phyloP scores from a whole-genome alignment of 441 rosid species.

The Cnidoscolus chayamansa region DNA sequence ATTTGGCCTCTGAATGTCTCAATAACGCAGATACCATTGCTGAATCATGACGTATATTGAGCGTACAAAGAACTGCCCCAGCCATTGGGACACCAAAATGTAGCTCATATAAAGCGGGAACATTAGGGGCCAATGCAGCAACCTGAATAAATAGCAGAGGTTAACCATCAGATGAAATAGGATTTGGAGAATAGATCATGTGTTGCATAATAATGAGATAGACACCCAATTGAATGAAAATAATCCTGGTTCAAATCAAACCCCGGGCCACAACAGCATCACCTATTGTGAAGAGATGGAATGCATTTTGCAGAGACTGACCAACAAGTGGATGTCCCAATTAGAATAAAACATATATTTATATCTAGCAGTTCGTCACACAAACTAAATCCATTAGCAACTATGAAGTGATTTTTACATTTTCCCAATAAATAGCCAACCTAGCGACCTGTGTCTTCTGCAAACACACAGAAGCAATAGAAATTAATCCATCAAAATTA shows the following conservation, averaged over 20 bases:
- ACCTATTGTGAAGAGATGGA: neutral
- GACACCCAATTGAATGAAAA: neutral
- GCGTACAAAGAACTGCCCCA: constrained; percentile 62
- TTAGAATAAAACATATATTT: neutral
- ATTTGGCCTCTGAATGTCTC: constrained; percentile 45
- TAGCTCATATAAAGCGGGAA: constrained; percentile 70
- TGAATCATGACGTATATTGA: constrained; percentile 52
- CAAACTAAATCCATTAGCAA: neutral
- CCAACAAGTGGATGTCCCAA: neutral
- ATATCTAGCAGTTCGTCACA: neutral
- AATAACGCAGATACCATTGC: constrained; percentile 46
- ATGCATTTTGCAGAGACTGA: neutral
- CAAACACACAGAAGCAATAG: neutral
- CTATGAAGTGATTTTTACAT: neutral
- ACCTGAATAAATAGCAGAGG: constrained; percentile 39
- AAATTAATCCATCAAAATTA: neutral
- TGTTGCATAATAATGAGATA: neutral
- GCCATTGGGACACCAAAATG: constrained; percentile 86
- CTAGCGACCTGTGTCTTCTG: neutral
- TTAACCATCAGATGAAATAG: neutral
- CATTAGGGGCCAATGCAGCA: constrained; percentile 61
- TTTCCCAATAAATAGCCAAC: neutral
- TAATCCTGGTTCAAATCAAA: neutral
- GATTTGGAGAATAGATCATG: neutral
- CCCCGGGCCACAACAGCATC: neutral